Evolutionary conservation across 345 rosid species (phyloP).

Genomic region (Gossypium australe): DNA sequence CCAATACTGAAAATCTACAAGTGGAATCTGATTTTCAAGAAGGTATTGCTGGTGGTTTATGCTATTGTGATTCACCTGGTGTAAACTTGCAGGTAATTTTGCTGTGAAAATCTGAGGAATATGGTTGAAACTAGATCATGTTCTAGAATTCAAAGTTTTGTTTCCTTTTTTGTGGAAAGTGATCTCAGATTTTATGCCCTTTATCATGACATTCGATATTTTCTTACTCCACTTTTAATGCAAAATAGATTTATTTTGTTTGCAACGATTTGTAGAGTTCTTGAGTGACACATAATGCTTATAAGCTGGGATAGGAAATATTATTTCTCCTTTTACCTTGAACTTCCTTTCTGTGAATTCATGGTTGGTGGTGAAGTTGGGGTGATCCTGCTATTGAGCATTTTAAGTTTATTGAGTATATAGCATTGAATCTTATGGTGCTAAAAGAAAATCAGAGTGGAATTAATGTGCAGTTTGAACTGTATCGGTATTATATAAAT

Average conservation of each 20-base stretch:
- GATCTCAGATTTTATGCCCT: background rate
- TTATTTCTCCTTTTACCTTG: background rate
- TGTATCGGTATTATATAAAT: background rate
- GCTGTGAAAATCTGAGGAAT: background rate
- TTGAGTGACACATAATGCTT: background rate
- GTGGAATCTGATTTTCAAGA: slow-evolving; percentile 56
- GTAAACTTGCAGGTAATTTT: slow-evolving; percentile 74
- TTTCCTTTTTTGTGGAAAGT: background rate
- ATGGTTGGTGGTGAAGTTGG: background rate
- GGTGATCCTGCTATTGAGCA: background rate
- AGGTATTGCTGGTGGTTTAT: slow-evolving; percentile 74
- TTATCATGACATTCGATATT: background rate
- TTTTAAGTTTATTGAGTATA: background rate
- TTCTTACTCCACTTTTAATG: background rate
- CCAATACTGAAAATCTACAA: slow-evolving; percentile 54
- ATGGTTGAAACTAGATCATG: background rate
- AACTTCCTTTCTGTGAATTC: background rate
- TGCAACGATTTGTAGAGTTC: background rate
- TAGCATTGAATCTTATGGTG: background rate
- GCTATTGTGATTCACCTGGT: slow-evolving; percentile 69
- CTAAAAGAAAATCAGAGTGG: background rate
- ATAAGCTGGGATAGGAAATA: background rate
- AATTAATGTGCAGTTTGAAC: background rate
- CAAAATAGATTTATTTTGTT: background rate
- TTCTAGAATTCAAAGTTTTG: background rate